Conservation (phyloP, 345 rosid genomes). For the Bruguiera gymnorhiza region DNA sequence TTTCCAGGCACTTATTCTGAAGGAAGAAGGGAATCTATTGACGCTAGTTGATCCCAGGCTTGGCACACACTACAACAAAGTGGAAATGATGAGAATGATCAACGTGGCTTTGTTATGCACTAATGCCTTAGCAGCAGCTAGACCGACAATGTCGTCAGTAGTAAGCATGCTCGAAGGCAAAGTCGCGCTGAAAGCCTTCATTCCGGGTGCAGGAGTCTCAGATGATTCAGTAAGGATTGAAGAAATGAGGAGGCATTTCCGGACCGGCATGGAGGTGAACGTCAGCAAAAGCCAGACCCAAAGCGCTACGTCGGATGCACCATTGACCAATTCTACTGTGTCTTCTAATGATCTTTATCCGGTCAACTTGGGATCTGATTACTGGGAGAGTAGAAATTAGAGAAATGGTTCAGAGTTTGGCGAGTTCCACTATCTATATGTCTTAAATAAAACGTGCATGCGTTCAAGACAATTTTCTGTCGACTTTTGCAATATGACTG, state of each 20-base stretch:
- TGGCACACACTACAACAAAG: no score
- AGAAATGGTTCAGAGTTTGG: background rate
- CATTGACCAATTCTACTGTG: slow-evolving; percentile 32
- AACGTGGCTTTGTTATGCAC: slow-evolving; percentile 47
- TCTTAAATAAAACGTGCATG: no score
- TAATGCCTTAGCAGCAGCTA: slow-evolving; percentile 28
- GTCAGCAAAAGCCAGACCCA: slow-evolving; percentile 12
- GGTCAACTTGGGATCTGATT: slow-evolving; percentile 16
- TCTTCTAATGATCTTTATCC: slow-evolving; percentile 39
- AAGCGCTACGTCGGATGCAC: slow-evolving; percentile 23
- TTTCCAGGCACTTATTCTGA: no score
- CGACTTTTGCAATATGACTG: no score
- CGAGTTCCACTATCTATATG: no score
- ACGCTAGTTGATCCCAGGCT: no score
- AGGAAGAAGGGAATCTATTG: no score
- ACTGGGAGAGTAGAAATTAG: slow-evolving; percentile 7
- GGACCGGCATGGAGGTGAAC: slow-evolving; percentile 7
- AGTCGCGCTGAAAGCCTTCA: slow-evolving; percentile 19
- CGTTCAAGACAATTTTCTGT: background rate
- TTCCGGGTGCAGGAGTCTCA: background rate
- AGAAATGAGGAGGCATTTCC: slow-evolving; percentile 35
- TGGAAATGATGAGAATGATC: slow-evolving; percentile 43
- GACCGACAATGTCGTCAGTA: slow-evolving; percentile 58
- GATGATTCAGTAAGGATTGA: slow-evolving; percentile 16
- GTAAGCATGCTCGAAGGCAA: slow-evolving; percentile 60